Conservation (phyloP, 176 grass and related monocot genomes). For the Ampelocalamus luodianensis region DNA sequence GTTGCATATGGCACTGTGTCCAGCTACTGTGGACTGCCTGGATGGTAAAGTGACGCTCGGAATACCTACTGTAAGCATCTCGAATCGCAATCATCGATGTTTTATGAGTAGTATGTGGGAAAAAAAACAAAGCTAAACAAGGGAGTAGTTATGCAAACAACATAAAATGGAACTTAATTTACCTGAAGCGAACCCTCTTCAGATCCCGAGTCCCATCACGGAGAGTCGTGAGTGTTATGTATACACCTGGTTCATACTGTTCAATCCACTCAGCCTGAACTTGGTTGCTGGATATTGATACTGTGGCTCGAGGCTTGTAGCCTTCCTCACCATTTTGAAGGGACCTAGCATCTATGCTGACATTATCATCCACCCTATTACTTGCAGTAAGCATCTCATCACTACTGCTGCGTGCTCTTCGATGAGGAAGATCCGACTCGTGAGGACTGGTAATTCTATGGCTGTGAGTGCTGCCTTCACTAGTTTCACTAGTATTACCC, state of each 20-base stretch:
- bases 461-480: conserved; percentile 60
- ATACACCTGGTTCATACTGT: conserved; percentile 86
- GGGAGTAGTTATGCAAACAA: not conserved
- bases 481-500: conserved; percentile 51
- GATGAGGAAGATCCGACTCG: conserved; percentile 36
- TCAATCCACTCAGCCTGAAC: conserved; percentile 84
- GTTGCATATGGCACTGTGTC: not conserved
- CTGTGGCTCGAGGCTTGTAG: conserved; percentile 61
- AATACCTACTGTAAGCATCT: not conserved
- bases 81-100: not conserved
- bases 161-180: conserved; percentile 36
- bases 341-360: conserved; percentile 59
- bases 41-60: not conserved
- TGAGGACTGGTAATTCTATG: conserved; percentile 51
- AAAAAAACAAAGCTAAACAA: not conserved
- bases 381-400: conserved; percentile 56
- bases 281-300: conserved; percentile 59
- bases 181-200: conserved; percentile 95
- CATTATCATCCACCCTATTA: conserved; percentile 60
- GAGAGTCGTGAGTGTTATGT: conserved; percentile 82
- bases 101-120: not conserved
- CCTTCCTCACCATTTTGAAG: conserved; percentile 62
- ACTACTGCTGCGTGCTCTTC: conserved; percentile 50
- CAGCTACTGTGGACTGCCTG: not conserved
- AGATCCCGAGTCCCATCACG: conserved; percentile 77